phyloP scores from a whole-genome alignment of 1,284 basidiomycete species.

The Hemileia vastatrix region DNA sequence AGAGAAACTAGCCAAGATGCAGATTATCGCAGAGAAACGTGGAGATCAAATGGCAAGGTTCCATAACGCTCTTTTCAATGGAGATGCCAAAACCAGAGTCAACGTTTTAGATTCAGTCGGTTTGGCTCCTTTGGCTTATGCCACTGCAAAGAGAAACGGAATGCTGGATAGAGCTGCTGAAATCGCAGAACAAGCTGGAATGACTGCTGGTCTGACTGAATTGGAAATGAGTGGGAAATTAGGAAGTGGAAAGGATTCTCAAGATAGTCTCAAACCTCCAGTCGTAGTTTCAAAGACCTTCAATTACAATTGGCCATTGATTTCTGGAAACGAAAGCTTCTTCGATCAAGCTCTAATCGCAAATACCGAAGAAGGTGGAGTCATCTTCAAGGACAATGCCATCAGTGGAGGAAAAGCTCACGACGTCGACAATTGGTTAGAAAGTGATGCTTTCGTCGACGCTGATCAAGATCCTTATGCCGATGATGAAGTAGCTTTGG shows the following conservation, averaged over 20 bases:
- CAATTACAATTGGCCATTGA: slow-evolving; percentile 39
- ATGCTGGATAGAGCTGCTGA: slow-evolving; percentile 32
- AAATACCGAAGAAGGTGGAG: slow-evolving; percentile 31
- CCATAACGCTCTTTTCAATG: slow-evolving; percentile 41
- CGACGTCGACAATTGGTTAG: slow-evolving; percentile 42
- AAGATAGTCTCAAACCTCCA: slow-evolving; percentile 28
- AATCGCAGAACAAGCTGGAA: slow-evolving; percentile 34
- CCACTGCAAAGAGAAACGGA: slow-evolving; percentile 38
- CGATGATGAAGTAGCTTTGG: slow-evolving; percentile 26
- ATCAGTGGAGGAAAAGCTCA: slow-evolving; percentile 33
- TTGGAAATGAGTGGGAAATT: slow-evolving; percentile 19
- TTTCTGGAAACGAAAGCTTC: slow-evolving; percentile 37
- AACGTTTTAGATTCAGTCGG: slow-evolving; percentile 35
- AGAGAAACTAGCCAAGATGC: slow-evolving; percentile 44
- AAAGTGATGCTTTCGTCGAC: slow-evolving; percentile 40
- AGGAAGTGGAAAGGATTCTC: neutral
- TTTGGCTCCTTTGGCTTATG: slow-evolving; percentile 37
- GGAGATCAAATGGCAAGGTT: slow-evolving; percentile 41
- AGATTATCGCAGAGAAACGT: slow-evolving; percentile 39
- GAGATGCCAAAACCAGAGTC: slow-evolving; percentile 32
- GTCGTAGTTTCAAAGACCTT: slow-evolving; percentile 28
- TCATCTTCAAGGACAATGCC: slow-evolving; percentile 43
- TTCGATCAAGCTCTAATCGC: slow-evolving; percentile 41
- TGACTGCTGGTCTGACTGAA: slow-evolving; percentile 25
- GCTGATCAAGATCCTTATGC: slow-evolving; percentile 29